Evolutionary conservation across 2,329 filamentous ascomycete genomes (phyloP), one percentile per base, ranked within the genome.

Genomic region (Cladosporium sp.): DNA sequence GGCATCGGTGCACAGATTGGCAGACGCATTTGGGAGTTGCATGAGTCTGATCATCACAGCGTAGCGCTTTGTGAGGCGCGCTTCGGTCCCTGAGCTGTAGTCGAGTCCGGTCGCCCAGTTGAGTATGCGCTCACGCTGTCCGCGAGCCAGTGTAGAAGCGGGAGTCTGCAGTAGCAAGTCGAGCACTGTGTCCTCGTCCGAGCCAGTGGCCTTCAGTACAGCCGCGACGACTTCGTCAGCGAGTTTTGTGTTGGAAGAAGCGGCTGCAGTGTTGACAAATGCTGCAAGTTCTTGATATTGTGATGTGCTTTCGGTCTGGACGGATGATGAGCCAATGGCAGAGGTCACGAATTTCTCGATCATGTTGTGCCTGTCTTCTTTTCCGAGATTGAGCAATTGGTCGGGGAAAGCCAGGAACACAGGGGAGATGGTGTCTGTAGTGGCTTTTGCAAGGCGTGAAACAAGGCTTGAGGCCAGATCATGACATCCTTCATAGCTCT

Each of bases 161-260:
- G 61, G 61, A 18, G 40, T 31, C 16, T 46, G 49, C 26, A 63
- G 26, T 28, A 63, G 35, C 14, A 63, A 18, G n/a, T 63, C 61
- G 23, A 63, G 61, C 14, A 63, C 61, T 23, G 61, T n/a, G 21
- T 35, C 23, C 14, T 55, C 46, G 23, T 55, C 23, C 18, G 49
- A 44, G 10, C 40, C 50, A 28, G 50, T 44, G 14, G 50, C 21
- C 23, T 44, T 44, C 8, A 63, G 37, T 29, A 63, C 5, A 12
- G 61, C 61, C 23, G 50, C 21, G 28, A 63, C 46, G 12, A 56
- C 50, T 21, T 63, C 61, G 23, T 63, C 61, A 0, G 61, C 50
- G n/a, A 63, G 23, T 26, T 63, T 63, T n/a, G 49, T 56, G 35
- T 50, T 62, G n/a, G 26, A 62, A 52, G 37, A 66, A 33, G n/a